These are phyloP conservation scores for Styphnolobium japonicum DNA, from an alignment of 306 rosid species.

Conservation along the genomic window DNA sequence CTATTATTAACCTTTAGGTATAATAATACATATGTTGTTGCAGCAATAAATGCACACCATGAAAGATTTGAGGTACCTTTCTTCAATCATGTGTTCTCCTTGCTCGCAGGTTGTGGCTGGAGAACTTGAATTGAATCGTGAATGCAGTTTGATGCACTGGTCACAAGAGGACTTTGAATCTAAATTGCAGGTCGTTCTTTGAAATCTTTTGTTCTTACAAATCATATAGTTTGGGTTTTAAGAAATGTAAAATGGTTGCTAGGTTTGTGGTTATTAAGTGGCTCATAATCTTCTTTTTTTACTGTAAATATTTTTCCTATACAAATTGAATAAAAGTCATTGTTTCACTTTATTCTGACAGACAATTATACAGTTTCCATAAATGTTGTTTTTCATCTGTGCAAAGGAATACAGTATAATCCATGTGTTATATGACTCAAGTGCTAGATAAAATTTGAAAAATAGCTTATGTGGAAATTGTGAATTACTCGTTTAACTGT, in stretches of 20 bases:
- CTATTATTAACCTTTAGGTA: background rate
- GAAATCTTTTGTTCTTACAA: background rate
- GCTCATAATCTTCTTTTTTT: background rate
- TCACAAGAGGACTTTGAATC: constrained; percentile 93
- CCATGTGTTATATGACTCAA: background rate
- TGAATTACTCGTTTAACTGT: background rate
- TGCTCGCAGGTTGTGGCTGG: constrained; percentile 86
- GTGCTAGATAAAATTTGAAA: background rate
- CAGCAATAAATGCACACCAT: background rate
- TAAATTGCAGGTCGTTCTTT: constrained; percentile 69
- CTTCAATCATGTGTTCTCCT: constrained; percentile 11
- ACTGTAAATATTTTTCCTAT: background rate
- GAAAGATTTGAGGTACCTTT: constrained; percentile 1
- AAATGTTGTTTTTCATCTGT: background rate
- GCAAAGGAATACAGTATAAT: background rate
- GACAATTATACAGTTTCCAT: background rate
- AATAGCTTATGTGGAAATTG: background rate
- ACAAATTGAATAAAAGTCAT: background rate
- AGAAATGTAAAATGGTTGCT: background rate
- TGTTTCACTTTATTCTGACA: background rate
- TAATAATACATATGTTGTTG: constrained; percentile 2
- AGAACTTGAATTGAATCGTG: constrained; percentile 89
- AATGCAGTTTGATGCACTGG: constrained; percentile 88
- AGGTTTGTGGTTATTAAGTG: background rate
- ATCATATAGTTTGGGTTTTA: background rate